Evolutionary conservation across 1,284 basidiomycete genomes (phyloP), one percentile per base, ranked within the genome.

Genomic region (Phlebopus sp.): DNA sequence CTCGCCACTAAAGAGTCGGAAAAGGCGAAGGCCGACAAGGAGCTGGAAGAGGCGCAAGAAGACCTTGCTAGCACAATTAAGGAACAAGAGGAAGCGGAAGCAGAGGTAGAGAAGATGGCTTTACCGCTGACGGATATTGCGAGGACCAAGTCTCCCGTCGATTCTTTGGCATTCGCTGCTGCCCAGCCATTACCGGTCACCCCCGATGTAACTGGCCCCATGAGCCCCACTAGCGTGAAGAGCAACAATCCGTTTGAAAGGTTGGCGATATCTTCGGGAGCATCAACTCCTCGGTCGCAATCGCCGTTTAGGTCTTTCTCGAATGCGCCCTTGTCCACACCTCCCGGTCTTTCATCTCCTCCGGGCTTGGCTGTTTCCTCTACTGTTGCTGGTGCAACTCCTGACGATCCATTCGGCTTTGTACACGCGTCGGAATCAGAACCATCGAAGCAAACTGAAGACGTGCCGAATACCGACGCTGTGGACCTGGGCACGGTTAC

Each of bases 171-270:
- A 1, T 76, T 83, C 52, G 86, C 90, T 29, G 80, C 84, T 7
- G 69, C 76, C 4, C 79, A 86, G 7, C 79, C 87, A 2, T 73
- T 92, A 11, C 90, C 90, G 1, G 61, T 69, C 10, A 84, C 88
- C 0, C 89, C 90, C 13, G 80, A 83, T 23, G 40, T 67, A 19
- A 67, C 71, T 3, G 68, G 46, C 58, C 59, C 68, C 55, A 51
- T 75, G 21, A 72, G 70, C 37, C 68, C 70, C 7, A 49, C 59
- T 69, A 7, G 72, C 60, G 31, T 74, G 37, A 86, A 89, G 69
- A 94, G 90, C 59, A 96, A 86, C 59, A 99, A 99, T 66, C 96
- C 96, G 0, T 99, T 99, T 62, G 95, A 94, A 55, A 75, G 89
- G 35, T 69, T 95, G 41, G 73, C 73, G 1, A 72, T 74, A 66